Evolutionary conservation across 176 grass and related monocot species (phyloP), one percentile per base, ranked within the genome.

Genomic region (Oryza longistaminata): DNA sequence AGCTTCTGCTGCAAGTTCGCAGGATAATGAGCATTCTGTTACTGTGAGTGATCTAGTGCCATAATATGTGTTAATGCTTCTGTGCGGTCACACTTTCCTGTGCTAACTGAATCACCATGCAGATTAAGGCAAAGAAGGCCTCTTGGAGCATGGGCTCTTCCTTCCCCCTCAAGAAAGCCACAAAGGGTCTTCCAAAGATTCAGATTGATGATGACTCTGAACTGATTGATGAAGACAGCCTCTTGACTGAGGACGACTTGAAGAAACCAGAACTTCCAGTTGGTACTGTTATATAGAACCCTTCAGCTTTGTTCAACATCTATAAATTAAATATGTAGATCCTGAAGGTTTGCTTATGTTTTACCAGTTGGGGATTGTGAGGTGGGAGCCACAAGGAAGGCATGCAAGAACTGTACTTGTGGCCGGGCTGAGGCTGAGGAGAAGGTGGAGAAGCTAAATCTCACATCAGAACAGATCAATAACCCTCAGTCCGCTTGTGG

Each of bases 371-470:
- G 90, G 31, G 93, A 96, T 73, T 99, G 97, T 82, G 97, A 99
- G 14, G 91, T 96, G 27, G 91, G 93, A 66, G 91, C 89, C 34
- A 80, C 90, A 13, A 96, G 83, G 86, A 99, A 99, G 64, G 97
- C 97, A 19, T 99, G 97, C 91, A 96, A 96, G 78, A 96, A 99
- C 81, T 99, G 97, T 29, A 82, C 66, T n/a, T 98, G 96, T 88
- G 96, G 96, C 11, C 89, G 96, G 82, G 96, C 96, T 12, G 91
- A 96, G 83, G 88, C 83, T 60, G 93, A 99, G 77, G 66, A 78
- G 78, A 99, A 96, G 77, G 91, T 99, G 52, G 88, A 90, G 90
- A 96, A 99, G 85, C 74, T 96, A 49, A 88, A 77, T 31, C 88
- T 94, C 3, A 99, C 93, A 29, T 55, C 88, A 16, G 93, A 99